Percentiles rank a stretch among this genome's conserved stretches.
Conservation (phyloP, 257 asterid species). For the Lithospermum erythrorhizon region DNA sequence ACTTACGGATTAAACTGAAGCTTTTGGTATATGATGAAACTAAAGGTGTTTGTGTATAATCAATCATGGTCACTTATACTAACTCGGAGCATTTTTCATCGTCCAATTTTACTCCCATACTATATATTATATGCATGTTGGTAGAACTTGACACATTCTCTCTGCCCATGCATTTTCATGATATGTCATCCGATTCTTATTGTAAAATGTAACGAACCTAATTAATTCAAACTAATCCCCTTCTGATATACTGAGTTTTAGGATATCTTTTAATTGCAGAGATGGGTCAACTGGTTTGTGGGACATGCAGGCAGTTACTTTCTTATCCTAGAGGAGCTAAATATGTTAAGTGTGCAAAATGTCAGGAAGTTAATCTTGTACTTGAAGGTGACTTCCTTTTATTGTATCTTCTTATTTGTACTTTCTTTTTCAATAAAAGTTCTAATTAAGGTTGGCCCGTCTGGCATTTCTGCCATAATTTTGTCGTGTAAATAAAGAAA, state of each 20-base stretch:
- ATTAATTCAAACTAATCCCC: slow-evolving; percentile 4
- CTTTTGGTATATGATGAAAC: too few relatives aligned
- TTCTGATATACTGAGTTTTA: slow-evolving; percentile 6
- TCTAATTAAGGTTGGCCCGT: too few relatives aligned
- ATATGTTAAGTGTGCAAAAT: slow-evolving; percentile 68
- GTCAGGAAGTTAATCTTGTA: slow-evolving; percentile 70
- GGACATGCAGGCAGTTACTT: slow-evolving; percentile 65
- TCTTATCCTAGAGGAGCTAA: slow-evolving; percentile 72
- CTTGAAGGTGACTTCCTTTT: slow-evolving; percentile 55
- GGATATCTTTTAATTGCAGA: slow-evolving; percentile 33
- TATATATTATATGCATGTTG: too few relatives aligned
- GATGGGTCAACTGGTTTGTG: slow-evolving; percentile 80
- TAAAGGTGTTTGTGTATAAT: too few relatives aligned
- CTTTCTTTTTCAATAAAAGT: slow-evolving; percentile 1
- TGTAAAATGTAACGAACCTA: not conserved
- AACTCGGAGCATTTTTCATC: not conserved
- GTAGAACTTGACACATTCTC: not conserved
- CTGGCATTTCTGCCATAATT: too few relatives aligned
- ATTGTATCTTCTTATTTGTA: not conserved
- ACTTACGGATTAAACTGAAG: too few relatives aligned
- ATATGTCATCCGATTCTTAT: too few relatives aligned
- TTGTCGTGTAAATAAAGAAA: not conserved
- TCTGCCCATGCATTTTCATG: not conserved
- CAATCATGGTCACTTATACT: too few relatives aligned
- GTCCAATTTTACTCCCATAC: not conserved